phyloP scores from a whole-genome alignment of 768 basidiomycete species.

The Grammothele lineata region DNA sequence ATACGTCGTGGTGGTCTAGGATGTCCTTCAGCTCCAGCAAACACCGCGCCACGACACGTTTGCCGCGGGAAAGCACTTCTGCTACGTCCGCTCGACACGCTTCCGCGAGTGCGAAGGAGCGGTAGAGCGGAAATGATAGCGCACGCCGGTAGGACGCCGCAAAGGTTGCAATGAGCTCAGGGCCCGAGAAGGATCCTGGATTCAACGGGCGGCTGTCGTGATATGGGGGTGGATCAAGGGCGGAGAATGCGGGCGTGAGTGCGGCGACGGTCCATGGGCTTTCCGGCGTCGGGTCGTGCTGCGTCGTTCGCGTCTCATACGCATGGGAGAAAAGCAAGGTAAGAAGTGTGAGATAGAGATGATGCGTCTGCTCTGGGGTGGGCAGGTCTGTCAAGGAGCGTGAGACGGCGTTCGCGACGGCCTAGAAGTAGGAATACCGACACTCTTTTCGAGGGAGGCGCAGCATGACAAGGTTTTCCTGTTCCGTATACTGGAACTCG shows the following conservation, averaged over 20 bases:
- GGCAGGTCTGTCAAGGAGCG: constrained; percentile 49
- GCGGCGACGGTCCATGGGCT: constrained; percentile 83
- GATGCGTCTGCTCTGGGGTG: constrained; percentile 48
- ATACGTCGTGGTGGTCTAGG: constrained; percentile 79
- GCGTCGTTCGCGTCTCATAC: constrained; percentile 77
- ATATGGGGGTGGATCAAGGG: constrained; percentile 70
- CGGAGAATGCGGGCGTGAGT: constrained; percentile 76
- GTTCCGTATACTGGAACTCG: constrained; percentile 58
- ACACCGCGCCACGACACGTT: constrained; percentile 56
- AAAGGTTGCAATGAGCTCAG: constrained; percentile 49
- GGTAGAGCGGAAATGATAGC: constrained; percentile 74
- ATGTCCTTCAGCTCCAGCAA: constrained; percentile 70
- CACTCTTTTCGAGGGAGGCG: constrained; percentile 50
- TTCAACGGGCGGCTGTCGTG: neutral
- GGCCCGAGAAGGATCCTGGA: constrained; percentile 27
- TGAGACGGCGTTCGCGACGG: neutral
- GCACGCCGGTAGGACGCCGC: constrained; percentile 68
- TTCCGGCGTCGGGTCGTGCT: constrained; percentile 78
- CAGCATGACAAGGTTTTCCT: constrained; percentile 66
- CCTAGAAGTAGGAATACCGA: constrained; percentile 23
- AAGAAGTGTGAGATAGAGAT: constrained; percentile 64
- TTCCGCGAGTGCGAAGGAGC: constrained; percentile 73
- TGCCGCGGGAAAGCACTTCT: constrained; percentile 52
- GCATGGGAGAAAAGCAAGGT: constrained; percentile 75
- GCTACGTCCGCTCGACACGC: constrained; percentile 64